Evolutionary conservation across 345 rosid genomes (phyloP).

Genomic region (Punica granatum): DNA sequence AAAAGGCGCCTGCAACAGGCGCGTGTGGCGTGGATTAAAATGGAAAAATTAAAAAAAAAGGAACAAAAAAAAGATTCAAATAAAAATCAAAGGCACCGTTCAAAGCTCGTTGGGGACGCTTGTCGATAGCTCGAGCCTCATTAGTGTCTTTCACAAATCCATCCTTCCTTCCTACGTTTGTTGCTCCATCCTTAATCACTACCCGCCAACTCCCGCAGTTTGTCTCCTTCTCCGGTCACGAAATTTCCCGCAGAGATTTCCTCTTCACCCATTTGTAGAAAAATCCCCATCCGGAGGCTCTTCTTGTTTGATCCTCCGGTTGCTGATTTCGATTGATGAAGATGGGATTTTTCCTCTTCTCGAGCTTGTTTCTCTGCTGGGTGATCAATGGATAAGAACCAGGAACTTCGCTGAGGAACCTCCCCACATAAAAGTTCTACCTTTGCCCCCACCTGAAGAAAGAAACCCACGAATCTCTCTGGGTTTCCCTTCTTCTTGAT

Average conservation of each 20-base stretch:
- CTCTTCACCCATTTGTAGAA: neutral
- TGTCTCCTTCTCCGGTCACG: constrained; percentile 1
- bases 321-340: neutral
- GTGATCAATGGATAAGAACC: neutral
- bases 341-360: neutral
- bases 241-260: neutral
- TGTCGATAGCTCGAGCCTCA: constrained; percentile 9
- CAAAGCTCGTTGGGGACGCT: constrained; percentile 1
- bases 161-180: neutral
- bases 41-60: neutral
- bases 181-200: neutral
- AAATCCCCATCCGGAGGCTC: neutral
- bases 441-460: neutral
- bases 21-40: neutral
- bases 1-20: neutral
- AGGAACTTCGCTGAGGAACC: neutral
- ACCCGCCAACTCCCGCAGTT: neutral
- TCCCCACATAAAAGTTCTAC: neutral
- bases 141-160: neutral
- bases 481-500: neutral
- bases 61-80: neutral
- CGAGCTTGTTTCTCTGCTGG: neutral
- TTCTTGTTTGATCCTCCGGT: neutral
- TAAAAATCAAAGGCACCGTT: neutral
- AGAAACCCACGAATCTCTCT: neutral